Percentiles rank a stretch among this genome's conserved stretches.
phyloP scores from a whole-genome alignment of 345 rosid genomes.

The Pseudoturritis turrita region DNA sequence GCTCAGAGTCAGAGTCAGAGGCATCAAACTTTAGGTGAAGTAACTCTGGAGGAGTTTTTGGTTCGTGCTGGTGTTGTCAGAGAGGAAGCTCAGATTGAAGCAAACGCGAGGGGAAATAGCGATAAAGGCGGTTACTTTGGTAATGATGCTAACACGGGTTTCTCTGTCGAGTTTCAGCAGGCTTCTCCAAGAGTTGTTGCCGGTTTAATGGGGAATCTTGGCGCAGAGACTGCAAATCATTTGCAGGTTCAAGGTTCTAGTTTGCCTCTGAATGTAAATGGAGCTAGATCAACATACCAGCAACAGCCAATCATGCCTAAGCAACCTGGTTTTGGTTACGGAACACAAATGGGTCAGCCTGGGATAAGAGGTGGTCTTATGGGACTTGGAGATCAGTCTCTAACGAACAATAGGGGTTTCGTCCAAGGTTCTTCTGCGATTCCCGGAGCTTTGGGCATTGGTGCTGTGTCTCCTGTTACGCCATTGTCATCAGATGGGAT shows the following conservation, averaged over 20 bases:
- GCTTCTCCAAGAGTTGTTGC: conserved; percentile 29
- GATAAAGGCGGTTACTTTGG: conserved; percentile 39
- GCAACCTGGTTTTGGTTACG: conserved; percentile 51
- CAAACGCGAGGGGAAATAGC: neutral
- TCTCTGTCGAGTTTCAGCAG: conserved; percentile 59
- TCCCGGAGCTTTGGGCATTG: conserved; percentile 37
- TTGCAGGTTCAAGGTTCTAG: conserved; percentile 49
- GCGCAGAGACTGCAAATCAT: conserved; percentile 34
- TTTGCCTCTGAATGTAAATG: conserved; percentile 63
- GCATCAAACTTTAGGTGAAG: conserved; percentile 83
- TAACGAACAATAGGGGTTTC: conserved; percentile 33
- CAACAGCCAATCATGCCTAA: conserved; percentile 64
- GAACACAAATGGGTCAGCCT: conserved; percentile 42
- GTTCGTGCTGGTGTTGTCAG: conserved; percentile 85
- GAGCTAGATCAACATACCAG: conserved; percentile 45
- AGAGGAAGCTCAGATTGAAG: conserved; percentile 53
- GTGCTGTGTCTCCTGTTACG: conserved; percentile 65
- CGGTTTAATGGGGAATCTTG: conserved; percentile 37
- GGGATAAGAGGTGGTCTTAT: conserved; percentile 57
- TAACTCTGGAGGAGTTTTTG: conserved; percentile 92
- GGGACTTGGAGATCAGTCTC: conserved; percentile 58
- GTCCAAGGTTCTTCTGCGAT: conserved; percentile 55
- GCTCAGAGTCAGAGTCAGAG: conserved; percentile 32
- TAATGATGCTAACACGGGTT: conserved; percentile 35
- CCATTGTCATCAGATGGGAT: conserved; percentile 73